Conservation (phyloP, 306 rosid genomes). For the Clitoria ternatea region DNA sequence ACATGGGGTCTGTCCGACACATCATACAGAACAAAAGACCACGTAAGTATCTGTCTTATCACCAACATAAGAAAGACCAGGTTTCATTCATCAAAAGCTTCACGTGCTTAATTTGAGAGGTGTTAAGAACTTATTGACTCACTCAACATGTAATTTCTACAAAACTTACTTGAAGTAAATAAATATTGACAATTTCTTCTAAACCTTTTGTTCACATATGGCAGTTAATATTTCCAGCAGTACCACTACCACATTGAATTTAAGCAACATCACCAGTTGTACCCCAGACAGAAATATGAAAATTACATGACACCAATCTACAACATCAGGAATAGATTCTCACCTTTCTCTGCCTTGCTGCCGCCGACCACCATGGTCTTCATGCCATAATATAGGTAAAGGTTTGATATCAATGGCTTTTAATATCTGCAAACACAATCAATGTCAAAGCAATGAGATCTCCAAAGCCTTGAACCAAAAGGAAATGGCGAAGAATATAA, state of each 20-base stretch:
- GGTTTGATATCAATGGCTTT: conserved; percentile 75
- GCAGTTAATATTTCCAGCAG: not conserved
- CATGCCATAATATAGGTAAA: conserved; percentile 82
- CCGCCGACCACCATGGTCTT: conserved; percentile 69
- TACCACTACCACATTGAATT: not conserved
- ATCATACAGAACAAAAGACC: conserved; percentile 18
- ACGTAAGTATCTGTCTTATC: not conserved
- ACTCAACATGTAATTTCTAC: not conserved
- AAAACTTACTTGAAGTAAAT: conserved; percentile 1
- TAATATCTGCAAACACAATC: conserved; percentile 57
- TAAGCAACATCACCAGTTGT: not conserved
- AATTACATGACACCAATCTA: conserved; percentile 3
- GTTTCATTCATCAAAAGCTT: conserved; percentile 13
- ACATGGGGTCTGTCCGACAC: conserved; percentile 60
- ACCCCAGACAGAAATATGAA: not conserved
- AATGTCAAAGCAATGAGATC: conserved; percentile 3
- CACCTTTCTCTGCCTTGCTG: conserved; percentile 81
- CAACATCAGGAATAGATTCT: conserved; percentile 15
- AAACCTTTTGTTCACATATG: not conserved
- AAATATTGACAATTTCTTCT: conserved; percentile 5
- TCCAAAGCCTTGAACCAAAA: conserved; percentile 6
- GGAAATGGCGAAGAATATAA: not conserved
- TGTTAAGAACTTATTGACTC: not conserved
- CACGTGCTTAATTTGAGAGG: conserved; percentile 3
- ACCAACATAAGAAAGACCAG: not conserved